These are phyloP conservation scores for Pleurotus djamor DNA, from an alignment of 768 basidiomycete species.

Conservation along the genomic window DNA sequence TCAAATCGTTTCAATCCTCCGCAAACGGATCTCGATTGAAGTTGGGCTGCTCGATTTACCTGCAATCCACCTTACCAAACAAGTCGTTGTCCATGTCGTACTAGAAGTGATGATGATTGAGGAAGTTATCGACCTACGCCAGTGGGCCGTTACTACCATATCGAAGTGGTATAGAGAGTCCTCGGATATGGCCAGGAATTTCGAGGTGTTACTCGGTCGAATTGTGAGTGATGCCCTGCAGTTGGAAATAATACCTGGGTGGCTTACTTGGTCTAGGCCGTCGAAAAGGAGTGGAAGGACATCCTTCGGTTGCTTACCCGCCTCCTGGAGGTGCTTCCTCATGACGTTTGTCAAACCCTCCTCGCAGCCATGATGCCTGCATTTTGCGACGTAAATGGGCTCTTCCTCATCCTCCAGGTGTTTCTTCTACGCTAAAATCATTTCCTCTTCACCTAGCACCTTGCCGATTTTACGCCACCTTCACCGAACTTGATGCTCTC, in stretches of 20 bases:
- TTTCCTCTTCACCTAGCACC: conserved; percentile 33
- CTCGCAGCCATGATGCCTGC: conserved; percentile 39
- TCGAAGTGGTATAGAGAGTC: conserved; percentile 37
- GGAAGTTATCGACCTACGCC: conserved; percentile 18
- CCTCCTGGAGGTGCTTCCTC: conserved; percentile 41
- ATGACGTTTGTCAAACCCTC: conserved; percentile 41
- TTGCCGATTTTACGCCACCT: conserved; percentile 49
- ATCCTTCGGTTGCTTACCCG: conserved; percentile 37
- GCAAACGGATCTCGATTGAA: conserved; percentile 40
- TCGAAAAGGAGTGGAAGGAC: conserved; percentile 33
- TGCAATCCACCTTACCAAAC: conserved; percentile 29
- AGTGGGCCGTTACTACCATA: conserved; percentile 28
- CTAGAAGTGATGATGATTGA: conserved; percentile 35
- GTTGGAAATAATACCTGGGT: neutral
- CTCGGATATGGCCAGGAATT: conserved; percentile 35
- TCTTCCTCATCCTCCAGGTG: neutral
- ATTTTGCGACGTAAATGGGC: conserved; percentile 42
- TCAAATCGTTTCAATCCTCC: conserved; percentile 19
- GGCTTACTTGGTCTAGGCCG: neutral
- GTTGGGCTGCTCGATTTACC: conserved; percentile 31
- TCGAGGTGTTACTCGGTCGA: conserved; percentile 37
- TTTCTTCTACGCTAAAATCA: neutral
- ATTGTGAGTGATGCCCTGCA: conserved; percentile 32
- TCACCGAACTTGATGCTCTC: conserved; percentile 45
- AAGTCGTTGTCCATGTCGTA: conserved; percentile 37